A percentile compares a stretch with the other conserved stretches of the same genome.
These are phyloP conservation scores for Boletellus emodensis DNA, from an alignment of 768 basidiomycete genomes.

Conservation along the genomic window DNA sequence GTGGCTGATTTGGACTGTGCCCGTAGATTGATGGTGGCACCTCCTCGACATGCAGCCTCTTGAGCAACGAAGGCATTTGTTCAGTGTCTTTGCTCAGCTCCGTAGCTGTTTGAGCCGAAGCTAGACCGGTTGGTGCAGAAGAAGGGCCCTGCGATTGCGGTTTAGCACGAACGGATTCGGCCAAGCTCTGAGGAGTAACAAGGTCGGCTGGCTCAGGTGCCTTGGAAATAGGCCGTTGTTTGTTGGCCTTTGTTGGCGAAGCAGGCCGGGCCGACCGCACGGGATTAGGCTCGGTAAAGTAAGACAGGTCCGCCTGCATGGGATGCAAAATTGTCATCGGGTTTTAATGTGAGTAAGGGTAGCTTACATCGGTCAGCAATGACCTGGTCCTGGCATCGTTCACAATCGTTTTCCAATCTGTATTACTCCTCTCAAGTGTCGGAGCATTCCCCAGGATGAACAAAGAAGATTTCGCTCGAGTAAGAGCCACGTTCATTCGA, in stretches of 20 bases:
- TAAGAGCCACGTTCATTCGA: conserved; percentile 98
- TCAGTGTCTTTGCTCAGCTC: conserved; percentile 7
- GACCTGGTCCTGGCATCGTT: conserved; percentile 66
- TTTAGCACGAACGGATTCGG: conserved; percentile 26
- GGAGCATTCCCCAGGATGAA: conserved; percentile 90
- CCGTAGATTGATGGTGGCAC: conserved; percentile 15
- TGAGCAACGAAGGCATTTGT: conserved; percentile 9
- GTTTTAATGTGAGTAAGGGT: neutral
- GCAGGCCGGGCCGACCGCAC: conserved; percentile 13
- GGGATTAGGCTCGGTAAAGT: conserved; percentile 34
- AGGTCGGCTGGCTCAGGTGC: conserved; percentile 32
- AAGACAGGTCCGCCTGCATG: conserved; percentile 33
- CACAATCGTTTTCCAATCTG: conserved; percentile 75
- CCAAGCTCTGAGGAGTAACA: conserved; percentile 37
- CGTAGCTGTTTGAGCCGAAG: neutral
- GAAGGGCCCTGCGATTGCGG: conserved; percentile 14
- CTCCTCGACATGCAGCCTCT: conserved; percentile 21
- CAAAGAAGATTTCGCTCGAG: conserved; percentile 91
- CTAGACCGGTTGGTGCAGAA: neutral
- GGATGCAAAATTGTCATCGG: neutral
- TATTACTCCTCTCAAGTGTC: conserved; percentile 83
- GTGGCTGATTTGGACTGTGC: conserved; percentile 23
- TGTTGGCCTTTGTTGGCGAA: conserved; percentile 22
- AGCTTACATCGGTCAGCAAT: conserved; percentile 57
- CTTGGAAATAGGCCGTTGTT: conserved; percentile 16